Evolutionary conservation across 2,329 filamentous ascomycete species (phyloP).

Genomic region (Atkinsonella hypoxylon): DNA sequence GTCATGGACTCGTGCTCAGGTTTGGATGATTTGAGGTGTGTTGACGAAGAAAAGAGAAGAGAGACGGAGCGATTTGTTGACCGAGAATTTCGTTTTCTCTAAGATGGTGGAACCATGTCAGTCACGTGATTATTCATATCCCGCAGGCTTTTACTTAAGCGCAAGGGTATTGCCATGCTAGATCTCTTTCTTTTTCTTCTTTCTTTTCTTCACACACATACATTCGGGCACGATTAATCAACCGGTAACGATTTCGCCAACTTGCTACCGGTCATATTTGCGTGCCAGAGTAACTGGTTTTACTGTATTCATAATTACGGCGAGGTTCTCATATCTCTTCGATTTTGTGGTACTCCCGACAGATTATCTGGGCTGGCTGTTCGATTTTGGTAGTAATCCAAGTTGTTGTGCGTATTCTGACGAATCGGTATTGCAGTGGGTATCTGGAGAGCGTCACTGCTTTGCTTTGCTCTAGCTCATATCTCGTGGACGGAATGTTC

Average conservation of each 20-base stretch:
- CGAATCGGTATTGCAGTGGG: too few relatives aligned
- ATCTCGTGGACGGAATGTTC: too few relatives aligned
- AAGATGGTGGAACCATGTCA: background rate
- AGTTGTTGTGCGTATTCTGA: background rate
- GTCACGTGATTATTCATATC: background rate
- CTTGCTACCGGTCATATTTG: conserved; percentile 48
- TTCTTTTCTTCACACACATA: conserved; percentile 36
- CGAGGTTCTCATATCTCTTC: conserved; percentile 14
- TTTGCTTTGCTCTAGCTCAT: too few relatives aligned
- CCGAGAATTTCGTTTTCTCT: background rate
- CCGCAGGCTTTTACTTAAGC: background rate
- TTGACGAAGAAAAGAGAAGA: background rate
- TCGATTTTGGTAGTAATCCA: background rate
- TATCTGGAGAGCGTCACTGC: too few relatives aligned
- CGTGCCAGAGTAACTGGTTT: conserved; percentile 39
- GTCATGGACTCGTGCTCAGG: too few relatives aligned
- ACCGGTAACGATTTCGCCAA: conserved; percentile 38
- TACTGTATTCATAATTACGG: conserved; percentile 14
- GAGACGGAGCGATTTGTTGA: background rate
- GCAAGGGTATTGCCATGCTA: background rate
- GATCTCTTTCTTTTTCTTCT: conserved; percentile 14
- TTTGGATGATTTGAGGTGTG: background rate
- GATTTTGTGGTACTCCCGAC: conserved; percentile 19
- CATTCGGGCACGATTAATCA: conserved; percentile 47
- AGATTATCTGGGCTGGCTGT: conserved; percentile 8